Evolutionary conservation across 768 basidiomycete genomes (phyloP).

Genomic region (Cubamyces lactineus): DNA sequence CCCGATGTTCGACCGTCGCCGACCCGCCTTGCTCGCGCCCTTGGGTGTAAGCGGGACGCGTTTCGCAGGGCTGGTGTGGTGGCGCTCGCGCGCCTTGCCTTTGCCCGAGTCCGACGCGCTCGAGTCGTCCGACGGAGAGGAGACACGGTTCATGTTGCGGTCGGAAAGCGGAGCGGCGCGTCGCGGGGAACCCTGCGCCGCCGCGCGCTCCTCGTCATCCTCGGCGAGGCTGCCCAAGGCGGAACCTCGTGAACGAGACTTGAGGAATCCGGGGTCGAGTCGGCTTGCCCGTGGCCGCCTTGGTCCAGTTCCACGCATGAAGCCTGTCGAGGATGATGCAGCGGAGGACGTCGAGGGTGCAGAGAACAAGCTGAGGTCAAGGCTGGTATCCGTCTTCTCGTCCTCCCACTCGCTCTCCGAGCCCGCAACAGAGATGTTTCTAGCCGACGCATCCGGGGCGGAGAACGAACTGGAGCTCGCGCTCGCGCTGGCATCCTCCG

Average conservation of each 20-base stretch:
- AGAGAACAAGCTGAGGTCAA: slow-evolving; percentile 57
- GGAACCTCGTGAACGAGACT: slow-evolving; percentile 47
- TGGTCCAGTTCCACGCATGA: slow-evolving; percentile 24
- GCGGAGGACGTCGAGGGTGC: slow-evolving; percentile 22
- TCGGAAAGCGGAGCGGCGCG: slow-evolving; percentile 56
- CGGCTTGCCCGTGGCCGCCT: slow-evolving; percentile 66
- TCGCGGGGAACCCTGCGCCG: slow-evolving; percentile 33
- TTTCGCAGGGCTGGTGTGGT: slow-evolving; percentile 47
- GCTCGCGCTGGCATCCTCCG: background rate
- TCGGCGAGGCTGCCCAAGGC: slow-evolving; percentile 69
- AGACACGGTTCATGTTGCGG: slow-evolving; percentile 60
- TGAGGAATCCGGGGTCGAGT: slow-evolving; percentile 71
- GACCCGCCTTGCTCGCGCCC: slow-evolving; percentile 42
- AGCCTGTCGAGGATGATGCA: slow-evolving; percentile 14
- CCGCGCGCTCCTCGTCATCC: slow-evolving; percentile 58
- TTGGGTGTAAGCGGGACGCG: slow-evolving; percentile 55
- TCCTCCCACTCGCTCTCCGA: slow-evolving; percentile 93
- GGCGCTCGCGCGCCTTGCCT: slow-evolving; percentile 39
- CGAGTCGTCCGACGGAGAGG: slow-evolving; percentile 36
- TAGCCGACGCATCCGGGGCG: slow-evolving; percentile 14
- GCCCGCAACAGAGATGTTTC: slow-evolving; percentile 37
- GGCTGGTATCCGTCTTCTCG: slow-evolving; percentile 81
- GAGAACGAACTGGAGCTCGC: slow-evolving; percentile 35
- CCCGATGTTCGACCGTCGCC: slow-evolving; percentile 76
- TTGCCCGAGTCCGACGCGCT: slow-evolving; percentile 30